Base-by-base conservation (phyloP, 73 alveolate species). In the Uronychia binucleata region DNA sequence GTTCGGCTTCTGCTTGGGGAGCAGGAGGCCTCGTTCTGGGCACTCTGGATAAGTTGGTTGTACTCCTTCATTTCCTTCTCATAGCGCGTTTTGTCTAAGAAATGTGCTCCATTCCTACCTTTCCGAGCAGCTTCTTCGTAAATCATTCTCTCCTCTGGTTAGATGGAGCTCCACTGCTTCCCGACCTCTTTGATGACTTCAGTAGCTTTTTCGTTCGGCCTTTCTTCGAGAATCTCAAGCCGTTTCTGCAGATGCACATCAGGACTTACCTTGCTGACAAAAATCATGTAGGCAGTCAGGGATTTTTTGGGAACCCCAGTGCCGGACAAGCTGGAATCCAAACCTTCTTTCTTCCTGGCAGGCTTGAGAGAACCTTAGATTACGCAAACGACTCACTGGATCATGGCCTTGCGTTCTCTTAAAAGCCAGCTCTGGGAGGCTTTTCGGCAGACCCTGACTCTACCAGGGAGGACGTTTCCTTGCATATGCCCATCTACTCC, bases 151-250 rank as follows among this genome's bases (percentile, higher is more conserved):
- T 89, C 91, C 34, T 84, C 91, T 28, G 83, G 75, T 11, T 86
- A 11, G 35, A 89, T 85, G 19, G 29, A 28, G 1, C 88, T 80
- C 95, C 95, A 89, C 26, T 75, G 58, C 29, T 84, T 31, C 26
- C 92, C 95, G 0, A 89, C 77, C 80, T 89, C 95, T 57, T 84
- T 89, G 67, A 89, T 89, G 35, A 89, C 87, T 30, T 78, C 86
- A 13, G 95, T 83, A 28, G 87, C 91, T 59, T 83, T 84, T 78
- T 75, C 86, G 34, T 85, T 58, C 0, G 92, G 92, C 59, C 78
- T 86, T 1, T 86, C 33, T 78, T 46, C 30, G 27, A 86, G 78
- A 27, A 86, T 86, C 32, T 86, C 87, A 0, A 79, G 86, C 74
- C 92, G 58, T 78, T 86, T 86, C 92, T 86, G 59, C 1, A 82